phyloP scores from a whole-genome alignment of 768 basidiomycete genomes.

The Rhodotorula sphaerocarpa region DNA sequence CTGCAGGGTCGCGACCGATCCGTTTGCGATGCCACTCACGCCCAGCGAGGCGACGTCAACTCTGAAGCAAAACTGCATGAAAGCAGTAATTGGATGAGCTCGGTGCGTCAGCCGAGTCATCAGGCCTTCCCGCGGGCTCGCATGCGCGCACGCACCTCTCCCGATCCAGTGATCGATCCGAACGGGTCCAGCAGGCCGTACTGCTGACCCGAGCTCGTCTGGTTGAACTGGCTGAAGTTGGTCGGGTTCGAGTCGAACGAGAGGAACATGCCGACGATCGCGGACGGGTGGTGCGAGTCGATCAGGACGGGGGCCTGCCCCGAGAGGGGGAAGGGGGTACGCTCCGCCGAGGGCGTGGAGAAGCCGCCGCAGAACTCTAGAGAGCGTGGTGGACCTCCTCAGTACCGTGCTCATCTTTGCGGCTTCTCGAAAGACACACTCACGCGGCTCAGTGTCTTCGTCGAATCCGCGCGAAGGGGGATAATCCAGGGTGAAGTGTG shows the following conservation, averaged over 20 bases:
- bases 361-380: constrained; percentile 55
- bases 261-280: constrained; percentile 53
- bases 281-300: constrained; percentile 59
- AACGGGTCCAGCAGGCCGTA: constrained; percentile 49
- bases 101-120: no score
- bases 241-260: constrained; percentile 51
- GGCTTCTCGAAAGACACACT: no score
- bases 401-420: no score
- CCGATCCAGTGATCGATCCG: constrained; percentile 49
- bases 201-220: constrained; percentile 44
- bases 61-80: constrained; percentile 53
- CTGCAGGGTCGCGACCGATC: constrained; percentile 67
- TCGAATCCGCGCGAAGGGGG: constrained; percentile 69
- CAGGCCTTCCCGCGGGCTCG: no score
- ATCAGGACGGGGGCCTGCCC: constrained; percentile 53
- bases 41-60: constrained; percentile 54
- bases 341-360: constrained; percentile 49
- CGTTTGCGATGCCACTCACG: constrained; percentile 53
- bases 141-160: constrained; percentile 40
- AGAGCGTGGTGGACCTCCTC: not conserved
- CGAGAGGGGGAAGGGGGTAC: constrained; percentile 62
- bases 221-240: constrained; percentile 58
- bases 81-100: not conserved
- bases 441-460: constrained; percentile 55
- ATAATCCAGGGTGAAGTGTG: constrained; percentile 74